These are phyloP conservation scores for Debaryomyces tyrocola DNA, from an alignment of 805 yeast species.

Conservation along the genomic window DNA sequence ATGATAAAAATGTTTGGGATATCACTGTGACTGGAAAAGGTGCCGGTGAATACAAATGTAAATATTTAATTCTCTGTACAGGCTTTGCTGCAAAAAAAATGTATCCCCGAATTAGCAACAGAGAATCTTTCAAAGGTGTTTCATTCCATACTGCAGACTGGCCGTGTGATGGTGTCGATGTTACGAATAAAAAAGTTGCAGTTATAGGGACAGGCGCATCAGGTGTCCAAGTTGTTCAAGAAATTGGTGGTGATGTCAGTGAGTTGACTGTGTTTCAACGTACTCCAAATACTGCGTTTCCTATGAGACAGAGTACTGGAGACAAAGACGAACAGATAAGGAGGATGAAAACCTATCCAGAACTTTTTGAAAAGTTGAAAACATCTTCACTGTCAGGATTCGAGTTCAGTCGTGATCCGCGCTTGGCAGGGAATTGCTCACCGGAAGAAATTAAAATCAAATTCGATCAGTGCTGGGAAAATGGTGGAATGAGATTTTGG, in stretches of 20 bases:
- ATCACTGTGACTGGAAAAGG: constrained; percentile 6
- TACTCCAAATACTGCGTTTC: constrained; percentile 13
- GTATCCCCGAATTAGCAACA: constrained; percentile 18
- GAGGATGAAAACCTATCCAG: constrained; percentile 1
- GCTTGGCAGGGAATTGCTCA: constrained; percentile 7
- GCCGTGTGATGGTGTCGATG: constrained; percentile 19
- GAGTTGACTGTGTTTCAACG: constrained; percentile 13
- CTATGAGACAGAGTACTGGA: constrained; percentile 12
- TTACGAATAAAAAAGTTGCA: constrained; percentile 21
- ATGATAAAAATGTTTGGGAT: constrained; percentile 14
- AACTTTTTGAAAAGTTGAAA: constrained; percentile 10
- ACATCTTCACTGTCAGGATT: constrained; percentile 2
- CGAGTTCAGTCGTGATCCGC: not conserved
- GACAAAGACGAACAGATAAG: constrained; percentile 7
- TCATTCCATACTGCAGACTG: constrained; percentile 29
- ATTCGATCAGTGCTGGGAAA: constrained; percentile 16
- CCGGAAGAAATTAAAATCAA: constrained; percentile 13
- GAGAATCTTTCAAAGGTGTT: constrained; percentile 21
- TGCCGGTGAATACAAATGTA: constrained; percentile 2
- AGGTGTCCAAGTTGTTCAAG: constrained; percentile 26
- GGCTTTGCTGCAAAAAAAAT: constrained; percentile 22
- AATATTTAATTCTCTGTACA: constrained; percentile 13
- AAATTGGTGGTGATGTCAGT: constrained; percentile 15
- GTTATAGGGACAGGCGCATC: constrained; percentile 34
- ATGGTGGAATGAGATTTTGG: constrained; percentile 28